Base-by-base conservation (phyloP, 1,284 basidiomycete genomes). In the Cerrena zonata region DNA sequence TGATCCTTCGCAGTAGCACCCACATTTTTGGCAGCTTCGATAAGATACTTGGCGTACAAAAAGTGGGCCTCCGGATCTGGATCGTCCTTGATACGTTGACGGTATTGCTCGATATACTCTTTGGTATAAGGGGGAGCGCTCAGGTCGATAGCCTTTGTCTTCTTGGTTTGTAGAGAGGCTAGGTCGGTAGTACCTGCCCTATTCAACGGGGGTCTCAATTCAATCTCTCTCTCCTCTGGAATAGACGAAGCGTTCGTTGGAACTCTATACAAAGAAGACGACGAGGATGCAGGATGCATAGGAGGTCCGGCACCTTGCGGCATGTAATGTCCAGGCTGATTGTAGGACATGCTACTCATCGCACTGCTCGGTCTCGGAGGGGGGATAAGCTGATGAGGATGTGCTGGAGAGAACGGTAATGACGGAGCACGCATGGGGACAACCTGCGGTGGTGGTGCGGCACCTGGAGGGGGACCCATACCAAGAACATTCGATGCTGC, bases 61-160 rank as follows among this genome's bases (percentile, higher is more conserved):
- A 98, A 99, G 66, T 99, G 96, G n/a, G 94, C 91, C 69, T 99
- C 96, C 0, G 95, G 94, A 64, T 99, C 96, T 0, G 95, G 94
- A 68, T 99, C 96, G 43, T 84, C 87, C 72, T 98, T 99, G 75
- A 99, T 97, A 47, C 96, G 84, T 53, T 89, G 86, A 19, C 96
- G 87, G 69, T 99, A 99, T 64, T 96, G 89, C 65, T 98, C 94
- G 57, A 99, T 94, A 65, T 95, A 97, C 62, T 93, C 89, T 66
- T 96, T 97, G 38, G 94, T 97, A 69, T 84, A 94, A 1, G 92
- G 92, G 21, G 91, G 91, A 5, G 90, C 84, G 52, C 79, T 85
- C 48, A 93, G 75, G 64, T 94, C 92, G 48, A 94, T 83, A 3
- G 92, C 89, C 65, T 89, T 90, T 53, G 78, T 86, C 65, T 86